phyloP scores from a whole-genome alignment of 495 filamentous ascomycete species.

The Podospora conica region DNA sequence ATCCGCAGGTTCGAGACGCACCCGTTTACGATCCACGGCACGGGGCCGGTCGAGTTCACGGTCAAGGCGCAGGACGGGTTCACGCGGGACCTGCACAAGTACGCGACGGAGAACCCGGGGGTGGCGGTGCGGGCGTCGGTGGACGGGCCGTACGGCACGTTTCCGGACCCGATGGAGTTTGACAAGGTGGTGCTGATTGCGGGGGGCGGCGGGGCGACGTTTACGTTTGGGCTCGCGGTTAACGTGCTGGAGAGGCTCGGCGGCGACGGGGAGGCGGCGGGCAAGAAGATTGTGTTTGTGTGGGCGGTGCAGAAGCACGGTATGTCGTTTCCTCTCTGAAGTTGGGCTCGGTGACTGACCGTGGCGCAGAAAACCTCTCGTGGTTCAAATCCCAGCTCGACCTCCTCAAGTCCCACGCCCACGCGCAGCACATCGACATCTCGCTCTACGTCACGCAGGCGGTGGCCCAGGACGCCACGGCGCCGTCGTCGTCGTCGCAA shows the following conservation, averaged over 20 bases:
- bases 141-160: constrained; percentile 54
- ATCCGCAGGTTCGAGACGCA: constrained; percentile 53
- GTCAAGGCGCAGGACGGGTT: constrained; percentile 52
- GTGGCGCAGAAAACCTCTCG: constrained; percentile 28
- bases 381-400: constrained; percentile 49
- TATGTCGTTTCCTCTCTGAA: constrained; percentile 22
- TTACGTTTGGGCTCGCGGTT: constrained; percentile 49
- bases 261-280: constrained; percentile 21
- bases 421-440: constrained; percentile 40
- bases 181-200: constrained; percentile 55
- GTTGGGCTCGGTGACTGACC: not conserved
- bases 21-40: constrained; percentile 56
- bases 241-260: constrained; percentile 43
- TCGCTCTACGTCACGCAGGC: constrained; percentile 43
- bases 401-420: constrained; percentile 33
- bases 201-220: constrained; percentile 53
- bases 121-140: constrained; percentile 44
- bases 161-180: constrained; percentile 49
- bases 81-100: constrained; percentile 47
- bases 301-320: constrained; percentile 48
- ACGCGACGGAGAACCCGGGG: constrained; percentile 45
- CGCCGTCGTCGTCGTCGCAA: constrained; percentile 12
- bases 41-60: constrained; percentile 47
- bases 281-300: constrained; percentile 48
- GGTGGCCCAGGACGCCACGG: constrained; percentile 9